Base-by-base conservation (phyloP, 1,139 yeast species). In the Blastobotrys aristatus region DNA sequence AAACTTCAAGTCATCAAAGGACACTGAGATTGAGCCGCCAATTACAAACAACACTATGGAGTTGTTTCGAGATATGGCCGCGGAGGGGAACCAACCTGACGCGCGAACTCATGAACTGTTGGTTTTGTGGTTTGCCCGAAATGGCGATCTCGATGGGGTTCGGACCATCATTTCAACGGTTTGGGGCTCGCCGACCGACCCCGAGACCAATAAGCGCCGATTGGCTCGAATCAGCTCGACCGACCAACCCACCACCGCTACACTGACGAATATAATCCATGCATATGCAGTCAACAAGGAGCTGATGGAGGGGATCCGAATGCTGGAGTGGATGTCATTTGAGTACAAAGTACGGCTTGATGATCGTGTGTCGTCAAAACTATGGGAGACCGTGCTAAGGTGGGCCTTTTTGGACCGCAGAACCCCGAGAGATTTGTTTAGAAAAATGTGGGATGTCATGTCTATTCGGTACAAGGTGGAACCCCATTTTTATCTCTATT, bases 21-120 rank as follows among this genome's bases (percentile, higher is more conserved):
- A 30, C n/a, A 40, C 34, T 18, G 47, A 35, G 30, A 38, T 50
- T 44, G 54, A 30, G 34, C 63, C 61, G 1, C 49, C 49, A 2
- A 52, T 50, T 2, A 43, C 47, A 2, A 55, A 57, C 26, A 60
- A 60, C 30, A 57, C 66, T 3, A 41, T 59, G 1, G 52, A 54
- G n/a, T 48, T 66, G 24, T 50, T 66, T 22, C 54, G 50, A 38
- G 50, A 53, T n/a, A 62, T 66, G 62, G 53, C 55, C 27, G 49
- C 49, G n/a, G 59, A 55, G 20, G 64, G 64, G 2, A 52, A 61
- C 2, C 46, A 55, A 17, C 62, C 66, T 4, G 57, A 66, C 44
- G 47, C 59, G 16, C 55, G 62, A 16, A 60, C 71, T 0, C 64
- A 58, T 44, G 68, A 66, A 46, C 56, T 63, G 17, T 55, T 59